phyloP scores from a whole-genome alignment of 345 rosid species.

The Melaleuca quinquenervia region DNA sequence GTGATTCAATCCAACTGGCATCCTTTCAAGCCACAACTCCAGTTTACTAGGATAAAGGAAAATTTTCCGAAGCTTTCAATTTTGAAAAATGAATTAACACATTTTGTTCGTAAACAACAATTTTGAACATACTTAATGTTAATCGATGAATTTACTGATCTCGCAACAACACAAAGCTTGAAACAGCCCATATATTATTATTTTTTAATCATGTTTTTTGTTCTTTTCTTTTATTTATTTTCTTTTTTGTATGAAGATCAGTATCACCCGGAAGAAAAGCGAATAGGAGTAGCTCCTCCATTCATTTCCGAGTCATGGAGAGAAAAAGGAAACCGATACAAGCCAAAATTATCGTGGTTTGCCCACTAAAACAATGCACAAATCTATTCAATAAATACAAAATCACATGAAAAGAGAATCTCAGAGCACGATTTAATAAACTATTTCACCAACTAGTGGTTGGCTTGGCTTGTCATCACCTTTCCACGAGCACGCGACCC shows the following conservation, averaged over 20 bases:
- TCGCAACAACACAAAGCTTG: not conserved
- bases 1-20: not conserved
- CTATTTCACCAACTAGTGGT: not conserved
- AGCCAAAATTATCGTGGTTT: not conserved
- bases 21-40: not conserved
- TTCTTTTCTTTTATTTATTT: not conserved
- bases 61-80: not conserved
- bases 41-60: not conserved
- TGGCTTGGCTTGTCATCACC: not conserved
- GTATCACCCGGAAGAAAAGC: not conserved
- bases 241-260: not conserved
- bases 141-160: not conserved
- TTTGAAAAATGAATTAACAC: too few relatives aligned
- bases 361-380: not conserved
- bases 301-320: not conserved
- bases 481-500: not conserved
- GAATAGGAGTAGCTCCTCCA: not conserved
- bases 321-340: not conserved
- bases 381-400: not conserved
- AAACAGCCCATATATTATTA: not conserved
- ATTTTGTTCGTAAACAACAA: not conserved
- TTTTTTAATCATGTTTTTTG: not conserved
- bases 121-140: not conserved
- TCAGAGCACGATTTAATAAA: not conserved
- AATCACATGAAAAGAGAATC: not conserved